These are phyloP conservation scores for Madurella fahalii DNA, from an alignment of 2,329 filamentous ascomycete species.

Conservation along the genomic window DNA sequence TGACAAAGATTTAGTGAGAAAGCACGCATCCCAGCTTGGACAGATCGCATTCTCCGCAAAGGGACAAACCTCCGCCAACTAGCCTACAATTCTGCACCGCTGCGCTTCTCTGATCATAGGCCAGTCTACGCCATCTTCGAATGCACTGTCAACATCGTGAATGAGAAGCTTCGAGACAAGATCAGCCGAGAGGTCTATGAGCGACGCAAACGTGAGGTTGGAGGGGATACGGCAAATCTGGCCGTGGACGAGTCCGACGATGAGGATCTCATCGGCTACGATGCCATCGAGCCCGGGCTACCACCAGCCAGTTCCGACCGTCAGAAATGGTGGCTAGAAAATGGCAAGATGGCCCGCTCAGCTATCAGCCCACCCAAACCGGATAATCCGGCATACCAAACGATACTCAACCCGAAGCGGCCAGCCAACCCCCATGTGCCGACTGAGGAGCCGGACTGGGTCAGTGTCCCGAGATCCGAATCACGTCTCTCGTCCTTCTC, in stretches of 20 bases:
- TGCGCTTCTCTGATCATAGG: conserved; percentile 92
- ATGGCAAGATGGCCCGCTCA: conserved; percentile 71
- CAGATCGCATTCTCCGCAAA: conserved; percentile 85
- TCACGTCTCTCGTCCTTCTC: conserved; percentile 52
- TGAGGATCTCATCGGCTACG: conserved; percentile 76
- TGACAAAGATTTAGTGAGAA: conserved; percentile 66
- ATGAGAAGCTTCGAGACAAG: conserved; percentile 67
- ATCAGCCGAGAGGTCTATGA: conserved; percentile 74
- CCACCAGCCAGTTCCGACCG: conserved; percentile 63
- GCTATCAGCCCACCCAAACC: conserved; percentile 60
- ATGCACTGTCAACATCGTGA: conserved; percentile 74
- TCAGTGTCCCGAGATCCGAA: conserved; percentile 55
- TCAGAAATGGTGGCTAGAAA: conserved; percentile 68
- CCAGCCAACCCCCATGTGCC: conserved; percentile 77
- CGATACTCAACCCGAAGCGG: conserved; percentile 67
- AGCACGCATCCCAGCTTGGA: conserved; percentile 92
- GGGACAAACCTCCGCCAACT: conserved; percentile 78
- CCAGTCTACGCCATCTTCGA: conserved; percentile 89
- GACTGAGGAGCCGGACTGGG: conserved; percentile 79
- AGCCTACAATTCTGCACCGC: conserved; percentile 74
- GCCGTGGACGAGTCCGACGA: conserved; percentile 61
- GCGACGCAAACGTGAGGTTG: conserved; percentile 62
- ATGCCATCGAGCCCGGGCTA: conserved; percentile 75
- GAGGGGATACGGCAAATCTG: conserved; percentile 55
- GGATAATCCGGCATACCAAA: conserved; percentile 44